Percentiles rank a stretch among this genome's conserved stretches.
These are phyloP conservation scores for Naematelia encephala DNA, from an alignment of 768 basidiomycete genomes.

Conservation along the genomic window DNA sequence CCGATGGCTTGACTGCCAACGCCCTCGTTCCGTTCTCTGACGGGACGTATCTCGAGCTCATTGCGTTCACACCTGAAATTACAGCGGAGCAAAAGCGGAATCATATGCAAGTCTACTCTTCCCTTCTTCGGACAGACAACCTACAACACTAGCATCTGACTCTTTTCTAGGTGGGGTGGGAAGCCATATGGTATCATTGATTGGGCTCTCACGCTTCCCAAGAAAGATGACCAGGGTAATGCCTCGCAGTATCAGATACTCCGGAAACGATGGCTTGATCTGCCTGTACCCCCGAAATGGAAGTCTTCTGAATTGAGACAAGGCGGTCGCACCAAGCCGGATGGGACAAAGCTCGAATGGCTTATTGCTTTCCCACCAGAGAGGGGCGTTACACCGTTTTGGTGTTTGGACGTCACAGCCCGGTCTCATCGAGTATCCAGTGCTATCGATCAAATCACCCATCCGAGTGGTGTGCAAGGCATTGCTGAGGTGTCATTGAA, in stretches of 20 bases:
- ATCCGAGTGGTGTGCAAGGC: not conserved
- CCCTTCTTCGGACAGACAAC: not conserved
- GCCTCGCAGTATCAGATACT: not conserved
- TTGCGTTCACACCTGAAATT: not conserved
- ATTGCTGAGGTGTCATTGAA: not conserved
- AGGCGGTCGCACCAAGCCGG: not conserved
- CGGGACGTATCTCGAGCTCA: not conserved
- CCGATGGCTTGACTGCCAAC: not conserved
- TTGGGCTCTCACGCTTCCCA: not conserved
- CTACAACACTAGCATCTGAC: not conserved
- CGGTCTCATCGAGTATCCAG: not conserved
- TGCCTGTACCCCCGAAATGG: not conserved
- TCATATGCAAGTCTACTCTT: not conserved
- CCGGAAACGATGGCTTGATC: not conserved
- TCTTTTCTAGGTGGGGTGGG: not conserved
- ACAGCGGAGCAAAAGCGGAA: not conserved
- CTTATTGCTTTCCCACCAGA: not conserved
- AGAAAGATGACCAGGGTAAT: not conserved
- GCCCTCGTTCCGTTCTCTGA: not conserved
- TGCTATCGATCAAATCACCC: not conserved
- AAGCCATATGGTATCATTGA: not conserved
- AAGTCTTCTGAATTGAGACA: not conserved
- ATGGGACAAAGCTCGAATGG: not conserved
- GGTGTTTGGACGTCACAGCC: not conserved
- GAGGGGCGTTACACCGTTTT: not conserved